Conservation (phyloP, 805 yeast species). For the Schizosaccharomyces japonicus region DNA sequence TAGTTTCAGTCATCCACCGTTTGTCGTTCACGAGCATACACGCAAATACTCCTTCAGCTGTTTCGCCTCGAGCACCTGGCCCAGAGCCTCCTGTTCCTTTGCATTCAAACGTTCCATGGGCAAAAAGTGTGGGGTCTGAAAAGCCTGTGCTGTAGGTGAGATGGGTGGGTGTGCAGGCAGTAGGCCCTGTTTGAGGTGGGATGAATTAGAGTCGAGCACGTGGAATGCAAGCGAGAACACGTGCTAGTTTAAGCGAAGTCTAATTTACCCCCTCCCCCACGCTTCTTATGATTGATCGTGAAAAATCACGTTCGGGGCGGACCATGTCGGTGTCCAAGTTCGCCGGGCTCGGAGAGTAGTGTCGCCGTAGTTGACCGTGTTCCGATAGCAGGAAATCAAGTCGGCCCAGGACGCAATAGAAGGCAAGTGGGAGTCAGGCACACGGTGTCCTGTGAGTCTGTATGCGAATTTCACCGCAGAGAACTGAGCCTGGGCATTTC, state of each 20-base stretch:
- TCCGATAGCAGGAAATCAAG: not conserved
- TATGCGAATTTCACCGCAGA: not conserved
- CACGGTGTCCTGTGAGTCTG: not conserved
- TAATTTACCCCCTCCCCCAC: not conserved
- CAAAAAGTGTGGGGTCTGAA: not conserved
- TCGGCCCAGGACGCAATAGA: not conserved
- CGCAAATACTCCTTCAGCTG: conserved; percentile 99
- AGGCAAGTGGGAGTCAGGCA: not conserved
- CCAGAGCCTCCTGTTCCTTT: conserved; percentile 91
- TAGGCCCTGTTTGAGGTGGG: not conserved
- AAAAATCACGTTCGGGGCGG: not conserved
- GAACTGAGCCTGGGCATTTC: not conserved
- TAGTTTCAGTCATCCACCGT: no score
- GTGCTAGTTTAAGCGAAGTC: not conserved
- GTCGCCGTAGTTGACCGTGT: not conserved
- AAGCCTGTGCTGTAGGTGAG: not conserved
- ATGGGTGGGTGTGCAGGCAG: not conserved
- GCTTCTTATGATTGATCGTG: not conserved
- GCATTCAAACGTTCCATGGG: conserved; percentile 80
- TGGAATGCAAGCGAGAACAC: not conserved
- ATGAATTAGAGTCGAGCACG: not conserved
- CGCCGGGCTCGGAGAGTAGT: not conserved
- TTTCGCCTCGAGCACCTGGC: conserved; percentile 82
- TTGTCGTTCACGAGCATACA: conserved; percentile 17
- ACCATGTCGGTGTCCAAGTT: not conserved